Evolutionary conservation across 176 grass and related monocot genomes (phyloP), one percentile per base, ranked within the genome.

Genomic region (Hsuehochloa calcarea): DNA sequence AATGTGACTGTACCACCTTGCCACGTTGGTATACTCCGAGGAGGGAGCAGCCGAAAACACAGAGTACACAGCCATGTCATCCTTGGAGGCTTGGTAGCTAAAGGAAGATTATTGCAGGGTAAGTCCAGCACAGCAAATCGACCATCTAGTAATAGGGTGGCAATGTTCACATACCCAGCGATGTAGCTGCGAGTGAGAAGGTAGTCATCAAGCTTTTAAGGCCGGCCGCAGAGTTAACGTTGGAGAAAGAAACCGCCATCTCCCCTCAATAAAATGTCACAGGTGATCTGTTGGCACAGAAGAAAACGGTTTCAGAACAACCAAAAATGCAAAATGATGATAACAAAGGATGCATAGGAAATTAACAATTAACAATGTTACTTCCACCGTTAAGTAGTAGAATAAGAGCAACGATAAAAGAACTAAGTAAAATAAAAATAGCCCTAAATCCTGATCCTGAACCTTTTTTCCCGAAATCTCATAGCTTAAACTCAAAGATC

Each of bases 61-160:
- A 14, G 85, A 75, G 65, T 94, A 90, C 60, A 96, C 90, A 90
- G 91, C 88, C 80, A 98, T 23, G 58, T 98, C 96, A 94, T 98
- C 96, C 84, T 98, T 98, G 10, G 96, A 98, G 51, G 96, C 96
- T 94, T 95, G 93, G 83, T 94, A 98, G 10, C 96, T 98, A 65
- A 47, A 68, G 14, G 5, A 1, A 35, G 4, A 80, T 67, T 19
- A 74, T 80, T 44, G 35, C 4, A 26, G 47, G 1, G 5, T 74
- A 68, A 78, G 60, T 10, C 15, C 5, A 72, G 45, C 69, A 61
- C 17, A 60, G 74, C 1, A 1, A 10, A 74, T 80, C 0, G 11
- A 23, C 2, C 4, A n/a, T 25, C 61, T 5, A 52, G 13, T 8
- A 74, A 44, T 4, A 69, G 0, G 14, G 54, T 38, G 4, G 38